Base-by-base conservation (phyloP, 108 stramenopile species). In the Epithemia pelagica region DNA sequence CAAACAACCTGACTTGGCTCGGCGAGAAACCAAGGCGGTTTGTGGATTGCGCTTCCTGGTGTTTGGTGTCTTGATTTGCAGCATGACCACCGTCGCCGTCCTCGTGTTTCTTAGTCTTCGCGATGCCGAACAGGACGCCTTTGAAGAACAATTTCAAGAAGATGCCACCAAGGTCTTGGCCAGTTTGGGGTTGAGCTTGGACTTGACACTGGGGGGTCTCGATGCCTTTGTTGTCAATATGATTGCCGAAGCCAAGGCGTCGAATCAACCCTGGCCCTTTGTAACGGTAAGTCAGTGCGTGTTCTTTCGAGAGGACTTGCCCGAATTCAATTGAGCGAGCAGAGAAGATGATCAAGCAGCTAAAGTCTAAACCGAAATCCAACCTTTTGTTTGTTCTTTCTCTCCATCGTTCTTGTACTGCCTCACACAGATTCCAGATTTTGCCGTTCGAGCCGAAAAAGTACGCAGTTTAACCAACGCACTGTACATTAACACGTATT, bases 221-320 rank as follows among this genome's bases (percentile, higher is more conserved):
- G 70, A 65, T 32, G 62, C 70, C 10, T 52, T 71, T 27, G 31
- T 31, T 20, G 62, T 32, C n/a, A 30, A 51, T 1, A 54, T 71
- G 26, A 33, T 37, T 2, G 26, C 70, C 23, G 30, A 64, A 55
- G 70, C 70, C 53, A 21, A 37, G 1, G 24, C 27, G 1, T 23
- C 2, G 19, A 71, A 71, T 30, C 3, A 19, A 1, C 55, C 70
- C 53, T 71, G 63, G 62, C 68, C 68, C 8, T 69, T 62, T 61
- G 68, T 69, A 15, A 62, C 68, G 24, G 28, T 66, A 28, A 27
- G 28, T 54, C 20, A 66, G 52, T 66, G n/a, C n/a, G n/a, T n/a
- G n/a, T n/a, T n/a, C n/a, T n/a, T n/a, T n/a, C n/a, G n/a, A n/a
- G n/a, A n/a, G n/a, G n/a, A n/a, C n/a, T n/a, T n/a, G n/a, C n/a